phyloP scores from a whole-genome alignment of 345 rosid genomes.

The Gossypium thurberi region DNA sequence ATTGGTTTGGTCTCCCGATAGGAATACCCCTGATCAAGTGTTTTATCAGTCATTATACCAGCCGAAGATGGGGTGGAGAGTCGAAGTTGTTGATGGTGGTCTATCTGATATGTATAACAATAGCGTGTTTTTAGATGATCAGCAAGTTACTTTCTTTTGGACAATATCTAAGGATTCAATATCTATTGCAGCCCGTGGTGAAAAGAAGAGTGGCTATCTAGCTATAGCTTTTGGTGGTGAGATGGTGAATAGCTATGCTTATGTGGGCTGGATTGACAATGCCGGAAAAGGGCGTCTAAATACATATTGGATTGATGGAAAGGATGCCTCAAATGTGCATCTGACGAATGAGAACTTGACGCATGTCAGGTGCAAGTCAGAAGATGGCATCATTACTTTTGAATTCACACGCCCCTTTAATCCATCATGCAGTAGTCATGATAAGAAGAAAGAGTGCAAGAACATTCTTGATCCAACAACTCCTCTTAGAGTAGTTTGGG shows the following conservation, averaged over 20 bases:
- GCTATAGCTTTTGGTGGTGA: constrained; percentile 76
- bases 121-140: constrained; percentile 85
- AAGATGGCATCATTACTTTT: constrained; percentile 76
- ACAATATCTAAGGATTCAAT: constrained; percentile 57
- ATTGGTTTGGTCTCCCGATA: constrained; percentile 76
- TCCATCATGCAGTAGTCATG: constrained; percentile 47
- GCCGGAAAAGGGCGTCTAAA: constrained; percentile 66
- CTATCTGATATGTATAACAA: constrained; percentile 90
- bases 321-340: constrained; percentile 61
- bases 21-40: constrained; percentile 89
- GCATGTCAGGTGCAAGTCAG: constrained; percentile 78
- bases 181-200: constrained; percentile 87
- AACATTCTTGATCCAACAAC: constrained; percentile 80
- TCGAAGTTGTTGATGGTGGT: constrained; percentile 96
- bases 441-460: constrained; percentile 49
- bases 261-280: constrained; percentile 87
- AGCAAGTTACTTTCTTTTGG: constrained; percentile 95
- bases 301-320: constrained; percentile 87
- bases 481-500: constrained; percentile 91
- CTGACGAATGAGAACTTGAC: constrained; percentile 77
- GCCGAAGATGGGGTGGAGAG: constrained; percentile 92
- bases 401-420: constrained; percentile 81
- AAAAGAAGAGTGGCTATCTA: constrained; percentile 89
- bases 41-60: constrained; percentile 77
- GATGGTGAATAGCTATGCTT: constrained; percentile 79